Evolutionary conservation across 108 stramenopile genomes (phyloP).

Genomic region (Cyclotella kingstonii): DNA sequence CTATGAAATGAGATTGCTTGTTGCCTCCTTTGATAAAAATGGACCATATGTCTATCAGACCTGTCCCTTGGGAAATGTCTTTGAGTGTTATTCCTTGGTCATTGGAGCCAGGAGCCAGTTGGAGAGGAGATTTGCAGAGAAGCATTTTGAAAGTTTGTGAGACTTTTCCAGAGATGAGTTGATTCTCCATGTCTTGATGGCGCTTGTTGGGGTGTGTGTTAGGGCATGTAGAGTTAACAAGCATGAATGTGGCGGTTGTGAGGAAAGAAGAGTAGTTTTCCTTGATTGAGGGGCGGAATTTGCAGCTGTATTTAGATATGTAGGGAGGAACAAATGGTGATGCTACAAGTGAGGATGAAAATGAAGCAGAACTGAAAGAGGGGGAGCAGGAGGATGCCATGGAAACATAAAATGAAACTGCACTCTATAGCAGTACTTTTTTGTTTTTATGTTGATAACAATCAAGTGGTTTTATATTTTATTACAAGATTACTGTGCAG

Average conservation of each 20-base stretch:
- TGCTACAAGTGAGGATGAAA: constrained; percentile 39
- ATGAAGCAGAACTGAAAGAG: constrained; percentile 57
- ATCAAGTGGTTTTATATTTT: too few species aligned
- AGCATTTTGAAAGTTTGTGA: constrained; percentile 74
- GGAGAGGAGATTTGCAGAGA: constrained; percentile 97
- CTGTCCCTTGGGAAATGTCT: constrained; percentile 95
- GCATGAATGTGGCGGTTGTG: constrained; percentile 80
- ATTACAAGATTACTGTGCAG: too few species aligned
- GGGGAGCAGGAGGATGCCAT: too few species aligned
- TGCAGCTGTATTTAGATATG: constrained; percentile 82
- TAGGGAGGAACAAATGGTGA: constrained; percentile 53
- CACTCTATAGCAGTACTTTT: too few species aligned
- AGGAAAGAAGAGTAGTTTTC: constrained; percentile 72
- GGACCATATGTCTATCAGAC: constrained; percentile 96
- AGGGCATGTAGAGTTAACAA: constrained; percentile 88
- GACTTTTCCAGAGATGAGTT: constrained; percentile 74
- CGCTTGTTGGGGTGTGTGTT: constrained; percentile 89
- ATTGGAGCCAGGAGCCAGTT: constrained; percentile 95
- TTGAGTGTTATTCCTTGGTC: constrained; percentile 93
- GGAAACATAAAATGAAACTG: constrained; percentile 48
- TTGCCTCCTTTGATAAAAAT: constrained; percentile 81
- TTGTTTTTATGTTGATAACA: too few species aligned
- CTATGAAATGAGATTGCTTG: constrained; percentile 96
- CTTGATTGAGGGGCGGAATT: constrained; percentile 77
- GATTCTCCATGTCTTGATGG: constrained; percentile 94